Evolutionary conservation across 2,329 filamentous ascomycete genomes (phyloP), one percentile per base, ranked within the genome.

Genomic region (Sphaceloma murrayae): DNA sequence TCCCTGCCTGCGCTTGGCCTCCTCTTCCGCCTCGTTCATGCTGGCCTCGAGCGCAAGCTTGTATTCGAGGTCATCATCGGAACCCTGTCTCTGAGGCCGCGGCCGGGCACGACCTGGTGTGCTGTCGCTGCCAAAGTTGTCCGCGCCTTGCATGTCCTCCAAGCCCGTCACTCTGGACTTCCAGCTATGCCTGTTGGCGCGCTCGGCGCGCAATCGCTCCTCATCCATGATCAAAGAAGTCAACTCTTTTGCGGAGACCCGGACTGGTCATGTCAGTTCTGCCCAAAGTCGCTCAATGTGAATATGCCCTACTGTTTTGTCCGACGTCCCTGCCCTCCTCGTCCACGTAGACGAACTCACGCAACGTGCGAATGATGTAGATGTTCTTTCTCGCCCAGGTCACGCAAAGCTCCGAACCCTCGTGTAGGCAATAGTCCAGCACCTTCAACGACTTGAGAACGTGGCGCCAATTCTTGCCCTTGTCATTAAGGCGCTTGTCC

Each of bases 391-490:
- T 82, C 51, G 88, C 88, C 91, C 91, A 98, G 3, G 89, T 95
- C 40, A 98, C 91, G 24, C 95, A 86, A 52, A 95, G 70, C 66
- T 96, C 91, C 1, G 88, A 95, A 36, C 91, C 91, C 63, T 98
- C 91, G 62, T 98, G 91, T 46, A 98, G 73, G 66, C 88, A 95
- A 66, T 98, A 98, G 65, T 98, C 91, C 47, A 96, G 75, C 43
- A 98, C 91, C 64, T 98, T 98, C 54, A 98, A 72, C 31, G 91
- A 93, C 67, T 98, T 98, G 48, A 98, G 70, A 9, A 98, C 91
- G 62, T 98, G 91, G 56, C 91, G 81, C 91, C 91, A 98, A 63
- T 98, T 98, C 74, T 96, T 98, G 60, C 91, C 91, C 67, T 98
- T 96, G 66, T 98, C 91, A 58, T 98, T 98, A 58, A 98, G 70